These are phyloP conservation scores for Malus hybrid DNA, from an alignment of 331 rosid species.

Conservation along the genomic window DNA sequence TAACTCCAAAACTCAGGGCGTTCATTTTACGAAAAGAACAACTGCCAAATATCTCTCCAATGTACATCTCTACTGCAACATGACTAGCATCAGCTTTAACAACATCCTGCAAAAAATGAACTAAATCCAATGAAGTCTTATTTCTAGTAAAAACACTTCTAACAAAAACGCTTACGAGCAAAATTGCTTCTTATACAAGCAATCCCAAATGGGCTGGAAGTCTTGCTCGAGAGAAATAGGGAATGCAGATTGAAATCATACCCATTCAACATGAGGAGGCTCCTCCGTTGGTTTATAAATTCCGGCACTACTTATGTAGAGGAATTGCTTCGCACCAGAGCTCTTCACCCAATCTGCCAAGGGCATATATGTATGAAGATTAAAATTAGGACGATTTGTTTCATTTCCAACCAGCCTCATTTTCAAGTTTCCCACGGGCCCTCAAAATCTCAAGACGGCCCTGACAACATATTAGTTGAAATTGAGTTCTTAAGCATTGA, in stretches of 20 bases:
- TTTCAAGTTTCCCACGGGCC: too few species aligned
- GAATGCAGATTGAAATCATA: constrained; percentile 14
- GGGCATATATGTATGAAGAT: constrained; percentile 34
- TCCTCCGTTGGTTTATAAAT: constrained; percentile 83
- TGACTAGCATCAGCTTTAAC: constrained; percentile 88
- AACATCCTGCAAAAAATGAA: constrained; percentile 38
- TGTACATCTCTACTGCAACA: constrained; percentile 78
- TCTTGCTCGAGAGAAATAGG: not conserved
- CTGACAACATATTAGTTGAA: too few species aligned
- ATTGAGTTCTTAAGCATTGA: too few species aligned
- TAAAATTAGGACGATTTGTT: too few species aligned
- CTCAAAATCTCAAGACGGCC: too few species aligned
- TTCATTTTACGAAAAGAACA: not conserved
- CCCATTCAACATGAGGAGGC: constrained; percentile 99
- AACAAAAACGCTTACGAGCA: too few species aligned
- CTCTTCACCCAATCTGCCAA: constrained; percentile 91
- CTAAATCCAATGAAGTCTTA: too few species aligned
- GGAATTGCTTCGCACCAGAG: constrained; percentile 73
- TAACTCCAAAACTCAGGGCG: not conserved
- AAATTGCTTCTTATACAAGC: too few species aligned
- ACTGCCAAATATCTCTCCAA: constrained; percentile 41
- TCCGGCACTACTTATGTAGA: constrained; percentile 92
- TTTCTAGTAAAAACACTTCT: too few species aligned
- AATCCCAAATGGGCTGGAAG: not conserved
- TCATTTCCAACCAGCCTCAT: too few species aligned